Base-by-base conservation (phyloP, 192 early-diverging fungal genomes). In the Mycoemilia scoparia region DNA sequence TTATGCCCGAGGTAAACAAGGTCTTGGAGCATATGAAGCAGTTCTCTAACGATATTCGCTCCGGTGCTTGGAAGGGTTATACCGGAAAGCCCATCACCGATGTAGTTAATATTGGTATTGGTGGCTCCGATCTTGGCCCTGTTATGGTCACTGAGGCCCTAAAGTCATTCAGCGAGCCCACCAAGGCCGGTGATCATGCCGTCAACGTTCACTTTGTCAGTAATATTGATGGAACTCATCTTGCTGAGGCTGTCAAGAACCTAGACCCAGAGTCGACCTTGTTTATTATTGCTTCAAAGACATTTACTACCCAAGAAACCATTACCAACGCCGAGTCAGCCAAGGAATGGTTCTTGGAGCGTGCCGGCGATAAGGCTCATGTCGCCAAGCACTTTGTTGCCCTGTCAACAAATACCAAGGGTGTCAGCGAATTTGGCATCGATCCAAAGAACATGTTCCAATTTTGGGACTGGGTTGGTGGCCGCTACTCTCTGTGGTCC, bases 381-480 rank as follows among this genome's bases (percentile, higher is more conserved):
- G 86, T 97, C 21, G 93, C 93, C 32, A 97, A 97, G 69, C 93
- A 97, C 66, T 97, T 97, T 71, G 86, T 96, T 24, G 90, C 93
- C 1, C 69, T 96, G 32, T 95, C 89, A 8, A 96, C 92, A 45
- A 96, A 96, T 74, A 74, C 75, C 18, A 69, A 77, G 49, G 79
- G 62, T 4, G 87, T 92, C 14, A 70, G 77, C 35, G 78, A 70
- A 20, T 97, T 97, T 53, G 93, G 93, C 34, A 97, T 97, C 43
- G 73, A 76, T 57, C 52, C 74, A n/a, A 66, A 74, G 45, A 98
- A 98, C 72, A 98, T 98, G 93, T 97, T 97, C 74, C 77, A 86
- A 60, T 96, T 96, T 71, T 92, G 88, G 88, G 90, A 96, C 63
- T 96, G 90, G 88, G 83, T 96, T 34, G 93, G 93, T 51, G 93